Conservation (phyloP, 129 eudicot species). For the Flaveria ramosissima region DNA sequence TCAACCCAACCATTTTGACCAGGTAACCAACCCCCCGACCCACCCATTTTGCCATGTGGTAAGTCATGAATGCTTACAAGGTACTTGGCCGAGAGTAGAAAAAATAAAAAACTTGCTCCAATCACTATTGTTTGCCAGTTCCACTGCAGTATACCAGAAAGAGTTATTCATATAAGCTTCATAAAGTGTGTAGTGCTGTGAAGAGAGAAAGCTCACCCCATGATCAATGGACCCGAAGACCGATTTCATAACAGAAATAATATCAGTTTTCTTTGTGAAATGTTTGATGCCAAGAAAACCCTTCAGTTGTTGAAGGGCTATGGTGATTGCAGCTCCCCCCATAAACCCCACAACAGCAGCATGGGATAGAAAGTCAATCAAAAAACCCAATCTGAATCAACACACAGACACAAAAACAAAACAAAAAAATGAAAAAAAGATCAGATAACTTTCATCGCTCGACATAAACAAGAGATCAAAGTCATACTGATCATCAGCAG, state of each 20-base stretch:
- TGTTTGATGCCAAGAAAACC: constrained; percentile 81
- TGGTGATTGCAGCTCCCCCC: constrained; percentile 92
- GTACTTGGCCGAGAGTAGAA: constrained; percentile 66
- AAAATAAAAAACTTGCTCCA: constrained; percentile 64
- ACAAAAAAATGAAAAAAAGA: not conserved
- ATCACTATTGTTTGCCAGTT: constrained; percentile 91
- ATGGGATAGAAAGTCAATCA: constrained; percentile 78
- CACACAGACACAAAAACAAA: constrained; percentile 7
- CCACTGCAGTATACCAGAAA: constrained; percentile 59
- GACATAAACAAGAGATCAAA: constrained; percentile 14
- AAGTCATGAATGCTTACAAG: constrained; percentile 52
- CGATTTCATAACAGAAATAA: constrained; percentile 71
- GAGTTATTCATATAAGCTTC: constrained; percentile 12
- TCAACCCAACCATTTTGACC: not conserved
- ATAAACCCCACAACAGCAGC: constrained; percentile 91
- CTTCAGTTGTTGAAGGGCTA: constrained; percentile 84
- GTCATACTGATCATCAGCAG: not conserved
- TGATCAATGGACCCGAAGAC: constrained; percentile 60
- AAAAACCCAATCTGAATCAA: constrained; percentile 66
- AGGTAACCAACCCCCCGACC: not conserved
- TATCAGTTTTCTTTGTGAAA: constrained; percentile 72
- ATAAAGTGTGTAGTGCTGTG: not conserved
- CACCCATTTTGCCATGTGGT: not conserved
- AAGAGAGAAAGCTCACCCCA: constrained; percentile 58
- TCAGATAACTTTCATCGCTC: constrained; percentile 9